Evolutionary conservation across 2,329 filamentous ascomycete genomes (phyloP).

Genomic region (Fusarium anguioides): DNA sequence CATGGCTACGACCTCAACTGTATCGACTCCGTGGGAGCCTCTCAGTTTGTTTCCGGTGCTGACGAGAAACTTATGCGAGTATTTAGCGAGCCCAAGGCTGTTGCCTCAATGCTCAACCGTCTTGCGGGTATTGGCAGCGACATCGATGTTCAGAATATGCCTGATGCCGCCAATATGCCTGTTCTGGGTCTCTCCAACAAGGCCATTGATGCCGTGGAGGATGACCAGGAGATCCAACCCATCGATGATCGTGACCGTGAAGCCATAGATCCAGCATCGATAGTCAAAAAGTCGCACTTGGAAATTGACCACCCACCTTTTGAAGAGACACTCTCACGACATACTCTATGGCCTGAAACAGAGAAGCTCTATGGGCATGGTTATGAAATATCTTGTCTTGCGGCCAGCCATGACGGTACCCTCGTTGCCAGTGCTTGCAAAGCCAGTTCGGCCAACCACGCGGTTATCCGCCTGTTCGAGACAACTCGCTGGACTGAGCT

Average conservation of each 20-base stretch:
- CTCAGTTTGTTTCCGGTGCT: slow-evolving; percentile 90
- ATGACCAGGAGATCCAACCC: slow-evolving; percentile 58
- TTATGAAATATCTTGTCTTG: slow-evolving; percentile 92
- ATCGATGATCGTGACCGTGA: slow-evolving; percentile 63
- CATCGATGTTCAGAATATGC: slow-evolving; percentile 62
- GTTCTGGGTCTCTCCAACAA: slow-evolving; percentile 97
- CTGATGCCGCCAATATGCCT: slow-evolving; percentile 93
- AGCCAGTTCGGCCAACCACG: slow-evolving; percentile 92
- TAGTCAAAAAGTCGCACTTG: slow-evolving; percentile 70
- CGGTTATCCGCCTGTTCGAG: slow-evolving; percentile 92
- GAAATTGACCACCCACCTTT: slow-evolving; percentile 80
- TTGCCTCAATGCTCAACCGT: slow-evolving; percentile 77
- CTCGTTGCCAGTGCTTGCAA: slow-evolving; percentile 92
- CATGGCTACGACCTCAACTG: slow-evolving; percentile 99
- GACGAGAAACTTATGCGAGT: slow-evolving; percentile 98
- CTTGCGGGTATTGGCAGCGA: slow-evolving; percentile 70
- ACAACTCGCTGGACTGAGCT: slow-evolving; percentile 89
- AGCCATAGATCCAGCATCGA: slow-evolving; percentile 64
- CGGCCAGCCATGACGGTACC: slow-evolving; percentile 77
- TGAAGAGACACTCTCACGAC: slow-evolving; percentile 88
- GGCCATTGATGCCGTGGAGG: slow-evolving; percentile 73
- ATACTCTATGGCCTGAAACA: slow-evolving; percentile 94
- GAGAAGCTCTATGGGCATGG: slow-evolving; percentile 99
- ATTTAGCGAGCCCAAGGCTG: slow-evolving; percentile 87
- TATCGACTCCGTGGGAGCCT: slow-evolving; percentile 77